Base-by-base conservation (phyloP, 2,329 filamentous ascomycete genomes). In the Cladosporium sp. region DNA sequence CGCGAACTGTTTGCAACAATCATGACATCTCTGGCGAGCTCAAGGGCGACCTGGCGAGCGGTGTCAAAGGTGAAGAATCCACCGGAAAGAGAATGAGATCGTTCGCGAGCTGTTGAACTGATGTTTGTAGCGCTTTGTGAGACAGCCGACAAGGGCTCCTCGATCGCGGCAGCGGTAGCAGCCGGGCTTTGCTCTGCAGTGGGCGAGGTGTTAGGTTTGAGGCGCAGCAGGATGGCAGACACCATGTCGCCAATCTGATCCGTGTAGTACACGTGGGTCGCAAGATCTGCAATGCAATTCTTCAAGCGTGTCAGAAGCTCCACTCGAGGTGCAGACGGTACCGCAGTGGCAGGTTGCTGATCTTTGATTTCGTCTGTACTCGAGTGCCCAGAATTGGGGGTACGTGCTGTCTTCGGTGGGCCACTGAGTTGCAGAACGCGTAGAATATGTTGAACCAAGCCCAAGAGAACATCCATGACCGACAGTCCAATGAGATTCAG, bases 181-280 rank as follows among this genome's bases (percentile, higher is more conserved):
- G 80, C 80, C 3, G 83, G 80, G 46, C 73, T 70, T 35, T 67
- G 67, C 52, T 67, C 66, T 37, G 65, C 69, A 31, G 64, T 68
- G 29, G 69, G 65, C 11, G 72, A 65, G 12, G 73, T 64, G 60
- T 69, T 71, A 12, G 93, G 91, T 77, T 91, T 95, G 33, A 98
- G 83, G 23, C 92, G 89, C 33, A 86, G 81, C 18, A 98, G 80
- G 53, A 98, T 89, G 0, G 92, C 88, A 23, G 88, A 86, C 61
- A 97, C 88, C 92, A 98, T 97, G 78, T 99, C 95, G 1, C 91
- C 89, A 64, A 98, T 92, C 78, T 99, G 95, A 72, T 98, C 94
- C 1, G 91, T 91, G 76, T 99, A 99, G 81, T 99, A 99, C 35
- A 97, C 89, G 74, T 99, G 95, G 0, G 92, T 97, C 2, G 93